Base-by-base conservation (phyloP, 2,329 filamentous ascomycete species). In the Aciculosporium take region DNA sequence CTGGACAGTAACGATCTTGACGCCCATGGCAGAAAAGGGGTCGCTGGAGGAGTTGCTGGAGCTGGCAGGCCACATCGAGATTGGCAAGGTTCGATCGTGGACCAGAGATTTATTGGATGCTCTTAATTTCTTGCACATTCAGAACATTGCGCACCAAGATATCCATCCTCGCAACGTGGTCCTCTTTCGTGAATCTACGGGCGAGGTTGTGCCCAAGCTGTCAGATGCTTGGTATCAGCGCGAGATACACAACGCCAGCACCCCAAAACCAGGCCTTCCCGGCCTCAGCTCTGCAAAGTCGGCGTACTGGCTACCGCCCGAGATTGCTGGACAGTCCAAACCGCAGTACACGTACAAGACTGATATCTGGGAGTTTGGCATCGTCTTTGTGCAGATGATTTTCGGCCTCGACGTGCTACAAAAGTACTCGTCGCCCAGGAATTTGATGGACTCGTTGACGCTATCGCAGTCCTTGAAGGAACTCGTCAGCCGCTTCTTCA, bases 281-380 rank as follows among this genome's bases (percentile, higher is more conserved):
- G 69, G 70, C 1, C 60, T 74, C 17, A 67, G 71, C 36, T 71
- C 77, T 20, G 75, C 81, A 13, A 81, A 80, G 49, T 87, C 85
- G 13, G 78, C 81, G 1, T 85, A 86, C 49, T 94, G 88, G 88
- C 62, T 83, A 6, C 78, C 88, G 1, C 83, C 87, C 1, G 87
- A 94, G 60, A 71, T 87, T 39, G 72, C 74, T 24, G 72, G 65
- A 36, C 71, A 68, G 1, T 74, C 71, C 45, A 79, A 73, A 23
- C 71, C 71, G 24, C 67, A 81, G 58, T 69, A 81, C 62, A 78
- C 73, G 1, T 73, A 74, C 52, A 94, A 94, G 58, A 85, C 86
- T 0, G 91, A 96, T 57, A 76, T 96, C 7, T 98, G 91, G 91
- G 84, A 95, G 49, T 78, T 98, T 52, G 91, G 91, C 4, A 76